Evolutionary conservation across 371 early-diverging fungal genomes (phyloP).

Genomic region (Polyrhizophydium stewartii): DNA sequence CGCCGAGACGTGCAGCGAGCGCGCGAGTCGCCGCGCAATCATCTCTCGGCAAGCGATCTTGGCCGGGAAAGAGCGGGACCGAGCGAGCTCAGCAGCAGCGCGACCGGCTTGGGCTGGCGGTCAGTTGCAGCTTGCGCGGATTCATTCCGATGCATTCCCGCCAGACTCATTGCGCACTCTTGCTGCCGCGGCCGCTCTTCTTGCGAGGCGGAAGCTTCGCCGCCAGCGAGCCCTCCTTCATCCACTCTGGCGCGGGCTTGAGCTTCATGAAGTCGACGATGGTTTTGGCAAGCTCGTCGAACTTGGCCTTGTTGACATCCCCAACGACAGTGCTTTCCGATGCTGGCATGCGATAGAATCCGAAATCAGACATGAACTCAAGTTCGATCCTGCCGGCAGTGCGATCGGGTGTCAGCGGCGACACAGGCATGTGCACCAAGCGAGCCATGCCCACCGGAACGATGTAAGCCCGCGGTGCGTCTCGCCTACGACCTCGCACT

Average conservation of each 20-base stretch:
- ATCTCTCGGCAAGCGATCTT: too few species aligned
- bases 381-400: slow-evolving; percentile 15
- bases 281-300: slow-evolving; percentile 9
- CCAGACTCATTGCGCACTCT: too few species aligned
- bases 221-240: slow-evolving; percentile 19
- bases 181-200: too few species aligned
- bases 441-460: neutral
- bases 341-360: slow-evolving; percentile 23
- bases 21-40: too few species aligned
- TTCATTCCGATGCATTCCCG: too few species aligned
- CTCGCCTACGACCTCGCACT: neutral
- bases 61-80: too few species aligned
- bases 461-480: neutral
- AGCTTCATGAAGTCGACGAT: slow-evolving; percentile 14
- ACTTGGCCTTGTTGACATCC: slow-evolving; percentile 17
- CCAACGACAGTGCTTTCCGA: slow-evolving; percentile 29
- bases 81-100: too few species aligned
- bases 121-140: too few species aligned
- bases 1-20: too few species aligned
- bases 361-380: slow-evolving; percentile 25
- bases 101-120: too few species aligned
- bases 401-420: neutral
- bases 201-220: neutral
- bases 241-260: slow-evolving; percentile 19
- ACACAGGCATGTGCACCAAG: slow-evolving; percentile 1